Evolutionary conservation across 257 asterid genomes (phyloP), one percentile per base, ranked within the genome.

Genomic region (Rehmannia glutinosa): DNA sequence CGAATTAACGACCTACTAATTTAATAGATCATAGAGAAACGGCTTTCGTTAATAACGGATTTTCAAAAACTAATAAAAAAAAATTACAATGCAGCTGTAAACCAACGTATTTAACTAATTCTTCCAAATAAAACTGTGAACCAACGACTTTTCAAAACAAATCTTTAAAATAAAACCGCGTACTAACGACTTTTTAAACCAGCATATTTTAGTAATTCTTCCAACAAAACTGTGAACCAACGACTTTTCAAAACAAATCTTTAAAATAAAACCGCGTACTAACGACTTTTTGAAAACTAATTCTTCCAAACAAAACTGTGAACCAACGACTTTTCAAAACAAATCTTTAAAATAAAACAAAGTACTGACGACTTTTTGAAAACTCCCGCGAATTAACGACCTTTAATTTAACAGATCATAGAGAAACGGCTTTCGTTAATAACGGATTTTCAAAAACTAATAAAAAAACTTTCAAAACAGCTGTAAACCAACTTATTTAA

Each of bases 241-340:
- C 47, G 20, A 62, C 58, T 61, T 60, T 41, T 43, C n/a, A 54
- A 59, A n/a, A 72, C 24, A n/a, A 58, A 62, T 7, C 28, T 60
- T n/a, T n/a, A n/a, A n/a, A n/a, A n/a, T n/a, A 71, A 30, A 38
- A 6, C 60, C 30, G 43, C 43, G 42, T 19, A 9, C 21, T 50
- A 21, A 50, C 32, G 56, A 50, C 7, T n/a, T n/a, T n/a, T n/a
- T n/a, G n/a, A n/a, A n/a, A n/a, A n/a, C n/a, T n/a, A n/a, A n/a
- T n/a, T n/a, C n/a, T n/a, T n/a, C n/a, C n/a, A n/a, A n/a, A n/a
- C n/a, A n/a, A n/a, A n/a, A n/a, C n/a, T n/a, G n/a, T n/a, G n/a
- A 50, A 50, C 56, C 56, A 50, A 50, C 32, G 54, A 32, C 61
- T 19, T 70, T 59, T 36, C 59, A 55, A 47, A 58, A 73, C 5